phyloP scores from a whole-genome alignment of 768 basidiomycete genomes.

The Lactifluus hygrophoroides region DNA sequence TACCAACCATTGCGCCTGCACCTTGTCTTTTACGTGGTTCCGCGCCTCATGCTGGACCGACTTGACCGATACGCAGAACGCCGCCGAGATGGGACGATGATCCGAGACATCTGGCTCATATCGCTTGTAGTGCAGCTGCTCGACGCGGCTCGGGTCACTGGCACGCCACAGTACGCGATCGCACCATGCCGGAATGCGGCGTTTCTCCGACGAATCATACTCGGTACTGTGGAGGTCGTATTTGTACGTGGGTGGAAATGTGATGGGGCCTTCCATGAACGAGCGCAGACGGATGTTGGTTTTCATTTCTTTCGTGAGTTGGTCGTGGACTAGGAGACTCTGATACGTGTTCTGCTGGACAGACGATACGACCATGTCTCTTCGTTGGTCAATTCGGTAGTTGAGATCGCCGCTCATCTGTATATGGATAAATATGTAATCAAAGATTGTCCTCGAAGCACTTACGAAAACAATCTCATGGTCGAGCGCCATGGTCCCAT shows the following conservation, averaged over 20 bases:
- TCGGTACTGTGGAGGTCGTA: constrained; percentile 72
- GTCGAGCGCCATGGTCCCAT: constrained; percentile 88
- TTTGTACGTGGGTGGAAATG: constrained; percentile 90
- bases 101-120: constrained; percentile 88
- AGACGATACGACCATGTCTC: constrained; percentile 70
- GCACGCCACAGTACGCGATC: constrained; percentile 84
- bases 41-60: constrained; percentile 52
- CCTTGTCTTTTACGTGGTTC: constrained; percentile 44
- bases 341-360: constrained; percentile 59
- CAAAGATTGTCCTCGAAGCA: constrained; percentile 17
- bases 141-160: constrained; percentile 46
- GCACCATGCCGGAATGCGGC: constrained; percentile 91
- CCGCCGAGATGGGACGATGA: constrained; percentile 82
- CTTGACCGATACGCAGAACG: constrained; percentile 68
- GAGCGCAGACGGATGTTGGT: constrained; percentile 78
- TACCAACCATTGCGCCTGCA: constrained; percentile 46
- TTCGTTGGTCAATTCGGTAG: constrained; percentile 90
- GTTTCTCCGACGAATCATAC: constrained; percentile 87
- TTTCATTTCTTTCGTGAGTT: constrained; percentile 83
- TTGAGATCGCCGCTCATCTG: constrained; percentile 93
- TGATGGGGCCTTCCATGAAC: constrained; percentile 76
- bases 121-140: constrained; percentile 61
- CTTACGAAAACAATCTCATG: constrained; percentile 90
- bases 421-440: neutral
- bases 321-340: constrained; percentile 67